Evolutionary conservation across 2,329 filamentous ascomycete genomes (phyloP), one percentile per base, ranked within the genome.

Genomic region (Fusarium hainanense): DNA sequence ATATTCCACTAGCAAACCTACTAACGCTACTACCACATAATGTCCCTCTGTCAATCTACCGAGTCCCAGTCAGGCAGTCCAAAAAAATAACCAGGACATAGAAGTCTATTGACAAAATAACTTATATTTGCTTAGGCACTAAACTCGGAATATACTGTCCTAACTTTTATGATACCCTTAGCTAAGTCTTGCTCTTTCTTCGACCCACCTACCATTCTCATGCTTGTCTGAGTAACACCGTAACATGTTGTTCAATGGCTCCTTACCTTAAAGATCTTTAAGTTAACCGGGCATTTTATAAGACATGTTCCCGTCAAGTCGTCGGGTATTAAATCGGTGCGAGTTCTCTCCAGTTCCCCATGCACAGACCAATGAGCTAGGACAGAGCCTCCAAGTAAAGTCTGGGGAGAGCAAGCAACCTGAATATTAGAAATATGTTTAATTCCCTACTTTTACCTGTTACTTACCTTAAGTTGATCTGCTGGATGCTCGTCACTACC

Each of bases 1-100:
- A 40, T 64, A 25, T 58, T 51, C 50, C 46, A 11, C 52, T 42
- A 51, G 40, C 30, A 47, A 56, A 47, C 49, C 46, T 37, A 28
- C 28, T 30, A 30, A 30, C 55, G 51, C 50, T 41, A 47, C 30
- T 54, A 54, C 40, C 40, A 32, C 30, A 32, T 55, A 28, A 16
- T 48, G n/a, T 37, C 30, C 14, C n/a, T 37, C n/a, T 21, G 14
- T 34, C 12, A 8, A 18, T 16, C 18, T 14, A 30, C 30, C 18
- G 27, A 20, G 42, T 34, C 23, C 28, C 12, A 28, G 28, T 28
- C 28, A 7, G 5, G 28, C 13, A 7, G 28, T 30, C 28, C 28
- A 30, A 30, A 30, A 30, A 7, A 30, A 30, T 4, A 30, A 30
- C 13, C 28, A 14, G 28, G 28, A 30, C 6, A 30, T 13, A 30